Conservation (phyloP, 2,329 filamentous ascomycete genomes). For the Claviceps spartinae region DNA sequence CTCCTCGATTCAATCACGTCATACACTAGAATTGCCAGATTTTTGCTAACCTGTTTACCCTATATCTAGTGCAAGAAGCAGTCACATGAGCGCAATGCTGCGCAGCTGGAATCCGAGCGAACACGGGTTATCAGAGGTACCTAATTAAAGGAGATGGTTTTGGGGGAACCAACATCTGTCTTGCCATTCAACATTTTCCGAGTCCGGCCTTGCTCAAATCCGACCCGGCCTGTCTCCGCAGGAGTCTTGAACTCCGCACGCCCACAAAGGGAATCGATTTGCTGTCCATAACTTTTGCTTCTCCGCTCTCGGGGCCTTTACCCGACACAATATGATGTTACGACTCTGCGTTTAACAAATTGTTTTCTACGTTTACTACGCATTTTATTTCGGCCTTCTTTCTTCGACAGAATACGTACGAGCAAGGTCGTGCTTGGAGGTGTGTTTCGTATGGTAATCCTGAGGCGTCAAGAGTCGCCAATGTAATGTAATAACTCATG, state of each 20-base stretch:
- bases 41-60: slow-evolving; percentile 5
- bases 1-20: too few species aligned
- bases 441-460: background rate
- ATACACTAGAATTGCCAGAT: too few species aligned
- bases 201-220: background rate
- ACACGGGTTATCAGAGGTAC: slow-evolving; percentile 90
- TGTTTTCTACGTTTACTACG: too few species aligned
- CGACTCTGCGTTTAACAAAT: slow-evolving; percentile 4
- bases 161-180: background rate
- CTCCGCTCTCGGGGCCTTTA: background rate
- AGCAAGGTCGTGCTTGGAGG: slow-evolving; percentile 1
- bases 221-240: background rate
- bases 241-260: background rate
- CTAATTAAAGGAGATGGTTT: slow-evolving; percentile 26
- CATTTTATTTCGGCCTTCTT: background rate
- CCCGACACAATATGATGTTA: slow-evolving; percentile 8
- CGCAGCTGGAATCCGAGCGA: slow-evolving; percentile 81
- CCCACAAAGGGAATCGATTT: too few species aligned
- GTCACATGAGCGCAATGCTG: slow-evolving; percentile 84
- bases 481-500: slow-evolving; percentile 9
- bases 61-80: slow-evolving; percentile 73
- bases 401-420: background rate
- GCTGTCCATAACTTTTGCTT: background rate
- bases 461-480: slow-evolving; percentile 6
- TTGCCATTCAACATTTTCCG: background rate